Conservation (phyloP, 1,139 yeast species). For the Geotrichum aggregatum region DNA sequence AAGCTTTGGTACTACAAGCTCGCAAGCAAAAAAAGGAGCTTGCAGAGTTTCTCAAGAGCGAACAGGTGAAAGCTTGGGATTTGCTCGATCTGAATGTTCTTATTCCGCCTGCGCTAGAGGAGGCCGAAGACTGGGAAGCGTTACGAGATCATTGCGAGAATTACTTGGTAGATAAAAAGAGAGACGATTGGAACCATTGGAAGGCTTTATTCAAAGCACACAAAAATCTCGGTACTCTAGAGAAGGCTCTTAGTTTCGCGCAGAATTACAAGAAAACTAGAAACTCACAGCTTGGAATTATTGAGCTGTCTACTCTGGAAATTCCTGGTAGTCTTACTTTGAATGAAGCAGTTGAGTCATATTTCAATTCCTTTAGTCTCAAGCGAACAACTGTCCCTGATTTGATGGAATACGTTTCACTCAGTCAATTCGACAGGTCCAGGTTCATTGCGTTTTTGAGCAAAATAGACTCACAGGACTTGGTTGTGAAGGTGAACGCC, state of each 20-base stretch:
- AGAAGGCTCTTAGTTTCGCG: conserved; percentile 34
- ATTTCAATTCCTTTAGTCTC: conserved; percentile 44
- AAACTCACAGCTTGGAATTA: conserved; percentile 53
- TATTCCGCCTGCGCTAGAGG: conserved; percentile 47
- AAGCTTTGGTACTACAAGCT: conserved; percentile 45
- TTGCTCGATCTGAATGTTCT: conserved; percentile 57
- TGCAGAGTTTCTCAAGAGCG: conserved; percentile 35
- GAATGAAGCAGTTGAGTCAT: conserved; percentile 39
- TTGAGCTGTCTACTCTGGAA: conserved; percentile 43
- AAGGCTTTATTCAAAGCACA: conserved; percentile 45
- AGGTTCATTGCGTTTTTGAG: conserved; percentile 20
- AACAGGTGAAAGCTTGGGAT: conserved; percentile 40
- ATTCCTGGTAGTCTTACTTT: conserved; percentile 6
- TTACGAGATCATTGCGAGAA: conserved; percentile 38
- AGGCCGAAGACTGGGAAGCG: conserved; percentile 42
- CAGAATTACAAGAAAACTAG: conserved; percentile 42
- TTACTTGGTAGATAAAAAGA: conserved; percentile 26
- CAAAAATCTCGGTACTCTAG: conserved; percentile 33
- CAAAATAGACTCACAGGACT: conserved; percentile 31
- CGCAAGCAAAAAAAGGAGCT: conserved; percentile 39
- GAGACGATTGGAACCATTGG: conserved; percentile 41
- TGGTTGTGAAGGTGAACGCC: conserved; percentile 48
- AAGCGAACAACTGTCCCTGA: conserved; percentile 65
- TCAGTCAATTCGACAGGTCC: conserved; percentile 18
- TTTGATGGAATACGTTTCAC: conserved; percentile 41